Evolutionary conservation across 371 early-diverging fungal genomes (phyloP).

Genomic region (Mucor velutinosus): DNA sequence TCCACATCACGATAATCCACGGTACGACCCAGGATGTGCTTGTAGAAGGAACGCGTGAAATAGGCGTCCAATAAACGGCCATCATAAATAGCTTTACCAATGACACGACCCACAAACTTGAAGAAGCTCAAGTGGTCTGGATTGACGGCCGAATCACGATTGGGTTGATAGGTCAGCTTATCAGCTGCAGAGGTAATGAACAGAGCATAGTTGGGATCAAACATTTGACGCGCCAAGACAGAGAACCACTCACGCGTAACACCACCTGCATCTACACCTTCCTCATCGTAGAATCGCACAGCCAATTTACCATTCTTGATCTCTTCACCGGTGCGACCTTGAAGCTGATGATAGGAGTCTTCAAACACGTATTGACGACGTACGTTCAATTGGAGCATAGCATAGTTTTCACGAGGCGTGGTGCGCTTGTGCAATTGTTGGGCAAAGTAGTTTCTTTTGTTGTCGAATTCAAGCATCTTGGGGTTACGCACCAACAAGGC

Average conservation of each 20-base stretch:
- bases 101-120: constrained; percentile 98
- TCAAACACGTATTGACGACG: constrained; percentile 95
- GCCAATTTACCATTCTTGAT: constrained; percentile 92
- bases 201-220: constrained; percentile 98
- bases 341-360: constrained; percentile 93
- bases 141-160: constrained; percentile 92
- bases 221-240: constrained; percentile 95
- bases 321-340: constrained; percentile 86
- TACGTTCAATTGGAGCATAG: constrained; percentile 84
- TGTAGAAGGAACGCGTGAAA: constrained; percentile 98
- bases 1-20: constrained; percentile 98
- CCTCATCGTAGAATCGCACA: constrained; percentile 97
- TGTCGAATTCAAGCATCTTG: constrained; percentile 97
- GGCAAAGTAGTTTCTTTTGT: constrained; percentile 95
- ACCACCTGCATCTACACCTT: constrained; percentile 99
- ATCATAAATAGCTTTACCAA: constrained; percentile 98
- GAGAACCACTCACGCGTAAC: constrained; percentile 99
- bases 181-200: constrained; percentile 96
- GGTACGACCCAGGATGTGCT: constrained; percentile 87
- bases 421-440: constrained; percentile 89
- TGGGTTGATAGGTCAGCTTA: constrained; percentile 96
- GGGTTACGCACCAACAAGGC: constrained; percentile 93
- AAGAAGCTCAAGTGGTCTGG: constrained; percentile 96
- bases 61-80: constrained; percentile 93
- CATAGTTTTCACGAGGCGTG: constrained; percentile 65